Base-by-base conservation (phyloP, 1,284 basidiomycete genomes). In the Porphyrellus sp. region DNA sequence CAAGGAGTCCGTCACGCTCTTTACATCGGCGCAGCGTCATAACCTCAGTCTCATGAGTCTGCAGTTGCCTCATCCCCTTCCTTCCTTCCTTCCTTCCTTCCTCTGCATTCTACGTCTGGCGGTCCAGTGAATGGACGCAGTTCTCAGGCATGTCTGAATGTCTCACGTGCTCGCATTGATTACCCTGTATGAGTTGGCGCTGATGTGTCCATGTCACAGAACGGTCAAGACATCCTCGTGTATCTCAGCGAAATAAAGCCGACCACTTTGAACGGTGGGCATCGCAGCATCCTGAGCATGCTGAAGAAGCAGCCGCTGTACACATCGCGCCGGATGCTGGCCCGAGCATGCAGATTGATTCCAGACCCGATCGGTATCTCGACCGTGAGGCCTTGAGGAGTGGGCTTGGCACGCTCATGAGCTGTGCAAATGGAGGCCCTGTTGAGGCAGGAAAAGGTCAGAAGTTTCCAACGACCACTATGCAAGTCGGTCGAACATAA, bases 221-320 rank as follows among this genome's bases (percentile, higher is more conserved):
- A 88, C 54, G 86, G 86, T 12, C 81, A 86, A 66, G 78, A 85
- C 51, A 85, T 86, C 48, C 73, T 88, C 30, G 72, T 74, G 54
- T 71, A 72, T 55, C 75, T 83, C 16, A 67, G 74, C 30, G 70
- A 76, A 30, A 69, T 83, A 40, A 83, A 83, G 52, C 75, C 33
- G 74, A 80, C 40, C 74, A 79, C n/a, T 76, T 77, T 51, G 77
- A 80, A 47, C 69, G 70, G 40, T 83, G 80, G 80, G 60, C 63
- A 8, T 58, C 61, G 15, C 67, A 71, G 42, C 65, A 77, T 51
- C 67, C 69, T 4, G 69, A 71, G 42, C 65, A 77, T 51, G 66
- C 69, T 4, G 69, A 71, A 35, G 66, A 67, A 50, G 66, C 64
- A 27, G 51, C 55, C 42, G 53, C 55, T 23, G 56, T 56, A 28